These are phyloP conservation scores for Solanum piurae DNA, from an alignment of 257 asterid species.

Conservation along the genomic window DNA sequence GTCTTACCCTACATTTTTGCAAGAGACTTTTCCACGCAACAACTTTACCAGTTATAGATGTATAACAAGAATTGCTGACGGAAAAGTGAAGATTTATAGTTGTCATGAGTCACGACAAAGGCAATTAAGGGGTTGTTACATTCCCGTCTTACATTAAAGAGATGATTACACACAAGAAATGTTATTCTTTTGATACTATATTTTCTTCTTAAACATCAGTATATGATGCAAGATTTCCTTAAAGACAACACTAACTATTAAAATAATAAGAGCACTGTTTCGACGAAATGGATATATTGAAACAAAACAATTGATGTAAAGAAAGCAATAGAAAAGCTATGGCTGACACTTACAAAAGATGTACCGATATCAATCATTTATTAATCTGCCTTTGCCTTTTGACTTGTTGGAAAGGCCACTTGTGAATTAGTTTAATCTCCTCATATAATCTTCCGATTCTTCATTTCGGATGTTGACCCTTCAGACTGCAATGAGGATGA, in stretches of 20 bases:
- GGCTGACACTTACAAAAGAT: not conserved
- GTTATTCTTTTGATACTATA: not conserved
- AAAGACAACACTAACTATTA: not conserved
- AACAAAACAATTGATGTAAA: not conserved
- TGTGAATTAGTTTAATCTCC: not conserved
- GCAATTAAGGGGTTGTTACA: not conserved
- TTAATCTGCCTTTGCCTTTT: not conserved
- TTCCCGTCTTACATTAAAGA: not conserved
- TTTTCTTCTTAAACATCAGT: not conserved
- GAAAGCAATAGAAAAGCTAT: not conserved
- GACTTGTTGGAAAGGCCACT: not conserved
- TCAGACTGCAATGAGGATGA: not conserved
- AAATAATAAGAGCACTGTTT: not conserved
- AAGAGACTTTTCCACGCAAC: not conserved
- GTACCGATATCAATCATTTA: not conserved
- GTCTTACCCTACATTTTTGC: not conserved
- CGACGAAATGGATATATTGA: not conserved
- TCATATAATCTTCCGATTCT: not conserved
- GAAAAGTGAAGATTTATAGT: not conserved
- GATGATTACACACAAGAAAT: not conserved
- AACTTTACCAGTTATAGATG: not conserved
- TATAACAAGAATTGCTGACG: not conserved
- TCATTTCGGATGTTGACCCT: not conserved
- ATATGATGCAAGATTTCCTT: not conserved
- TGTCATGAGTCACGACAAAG: not conserved